phyloP scores from a whole-genome alignment of 2,329 filamentous ascomycete genomes.

The Aureobasidium subglaciale region DNA sequence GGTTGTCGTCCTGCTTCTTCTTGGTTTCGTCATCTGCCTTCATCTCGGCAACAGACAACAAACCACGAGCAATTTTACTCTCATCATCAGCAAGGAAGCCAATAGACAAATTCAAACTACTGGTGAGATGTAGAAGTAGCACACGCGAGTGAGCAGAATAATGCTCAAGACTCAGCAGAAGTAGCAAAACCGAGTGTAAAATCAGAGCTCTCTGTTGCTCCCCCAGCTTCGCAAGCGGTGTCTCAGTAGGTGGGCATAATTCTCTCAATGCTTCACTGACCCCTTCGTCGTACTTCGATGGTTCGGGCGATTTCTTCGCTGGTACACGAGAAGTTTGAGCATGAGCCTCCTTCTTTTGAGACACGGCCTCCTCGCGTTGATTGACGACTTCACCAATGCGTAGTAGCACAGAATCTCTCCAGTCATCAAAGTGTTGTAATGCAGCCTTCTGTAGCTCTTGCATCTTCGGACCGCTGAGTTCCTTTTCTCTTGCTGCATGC shows the following conservation, averaged over 20 bases:
- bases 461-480: slow-evolving; percentile 45
- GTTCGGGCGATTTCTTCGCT: slow-evolving; percentile 16
- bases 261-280: slow-evolving; percentile 25
- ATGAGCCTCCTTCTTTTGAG: slow-evolving; percentile 31
- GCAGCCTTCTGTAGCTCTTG: slow-evolving; percentile 63
- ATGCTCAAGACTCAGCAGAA: slow-evolving; percentile 34
- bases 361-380: slow-evolving; percentile 26
- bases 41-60: slow-evolving; percentile 72
- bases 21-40: slow-evolving; percentile 70
- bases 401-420: slow-evolving; percentile 64
- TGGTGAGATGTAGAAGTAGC: slow-evolving; percentile 29
- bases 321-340: slow-evolving; percentile 30
- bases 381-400: slow-evolving; percentile 62
- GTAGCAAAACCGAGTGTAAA: slow-evolving; percentile 30
- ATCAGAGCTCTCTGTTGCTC: slow-evolving; percentile 30
- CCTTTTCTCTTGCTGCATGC: slow-evolving; percentile 38
- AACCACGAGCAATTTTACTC: slow-evolving; percentile 62
- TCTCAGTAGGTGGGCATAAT: slow-evolving; percentile 34
- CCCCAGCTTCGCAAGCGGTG: slow-evolving; percentile 29
- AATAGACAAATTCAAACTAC: slow-evolving; percentile 27
- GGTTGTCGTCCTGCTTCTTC: slow-evolving; percentile 61
- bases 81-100: slow-evolving; percentile 39
- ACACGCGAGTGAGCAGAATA: slow-evolving; percentile 32
- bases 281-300: slow-evolving; percentile 22
- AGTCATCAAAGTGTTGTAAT: slow-evolving; percentile 68